A percentile compares a stretch with the other conserved stretches of the same genome.
phyloP scores from a whole-genome alignment of 2,329 filamentous ascomycete species.

The Pseudogymnoascus sp. region DNA sequence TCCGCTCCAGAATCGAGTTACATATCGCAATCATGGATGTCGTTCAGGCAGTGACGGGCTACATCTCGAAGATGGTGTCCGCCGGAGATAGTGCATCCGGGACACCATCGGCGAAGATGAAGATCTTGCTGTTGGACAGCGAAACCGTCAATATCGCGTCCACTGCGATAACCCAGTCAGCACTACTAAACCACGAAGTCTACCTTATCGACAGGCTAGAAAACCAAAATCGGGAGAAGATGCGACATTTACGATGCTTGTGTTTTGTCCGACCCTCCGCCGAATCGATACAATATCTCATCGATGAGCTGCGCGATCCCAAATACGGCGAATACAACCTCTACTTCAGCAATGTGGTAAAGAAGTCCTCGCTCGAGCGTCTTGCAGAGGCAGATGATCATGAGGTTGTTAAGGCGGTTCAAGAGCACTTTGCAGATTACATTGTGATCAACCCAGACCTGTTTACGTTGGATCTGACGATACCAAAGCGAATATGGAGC shows the following conservation, averaged over 20 bases:
- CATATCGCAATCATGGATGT: conserved; percentile 65
- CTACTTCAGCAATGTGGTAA: conserved; percentile 95
- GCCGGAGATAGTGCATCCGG: conserved; percentile 63
- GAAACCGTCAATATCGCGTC: conserved; percentile 94
- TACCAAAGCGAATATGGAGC: conserved; percentile 72
- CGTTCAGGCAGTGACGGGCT: conserved; percentile 83
- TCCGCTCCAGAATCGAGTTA: neutral
- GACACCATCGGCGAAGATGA: conserved; percentile 83
- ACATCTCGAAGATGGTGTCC: conserved; percentile 93
- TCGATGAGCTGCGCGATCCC: conserved; percentile 91
- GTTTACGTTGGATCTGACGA: conserved; percentile 68
- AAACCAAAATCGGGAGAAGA: conserved; percentile 84
- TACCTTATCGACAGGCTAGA: conserved; percentile 96
- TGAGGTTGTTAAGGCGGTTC: conserved; percentile 87
- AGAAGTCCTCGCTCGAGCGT: conserved; percentile 90
- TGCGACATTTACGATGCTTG: conserved; percentile 90
- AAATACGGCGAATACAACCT: conserved; percentile 97
- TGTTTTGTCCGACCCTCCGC: conserved; percentile 89
- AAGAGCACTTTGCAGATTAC: conserved; percentile 96
- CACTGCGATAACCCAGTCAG: conserved; percentile 89
- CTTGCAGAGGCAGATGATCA: conserved; percentile 95
- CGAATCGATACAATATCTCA: conserved; percentile 84
- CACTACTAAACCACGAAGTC: conserved; percentile 85
- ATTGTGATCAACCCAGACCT: conserved; percentile 91
- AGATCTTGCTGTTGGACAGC: conserved; percentile 86